These are phyloP conservation scores for Penicillium sp. DNA, from an alignment of 2,329 filamentous ascomycete species.

Conservation along the genomic window DNA sequence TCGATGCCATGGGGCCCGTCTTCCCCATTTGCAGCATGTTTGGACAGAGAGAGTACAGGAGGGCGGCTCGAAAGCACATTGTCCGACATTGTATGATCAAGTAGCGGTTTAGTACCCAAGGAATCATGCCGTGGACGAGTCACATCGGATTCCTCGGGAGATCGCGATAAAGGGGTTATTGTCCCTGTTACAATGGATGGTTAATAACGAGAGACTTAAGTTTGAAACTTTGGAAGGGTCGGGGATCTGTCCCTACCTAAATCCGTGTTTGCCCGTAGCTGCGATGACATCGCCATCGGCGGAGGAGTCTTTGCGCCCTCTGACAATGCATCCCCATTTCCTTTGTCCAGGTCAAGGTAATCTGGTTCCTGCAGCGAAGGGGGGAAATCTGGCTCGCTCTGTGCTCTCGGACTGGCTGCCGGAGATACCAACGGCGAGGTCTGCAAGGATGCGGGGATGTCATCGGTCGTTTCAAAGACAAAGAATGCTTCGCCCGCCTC, in stretches of 20 bases:
- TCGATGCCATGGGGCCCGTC: slow-evolving; percentile 17
- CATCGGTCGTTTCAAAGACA: slow-evolving; percentile 91
- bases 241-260: slow-evolving; percentile 35
- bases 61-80: slow-evolving; percentile 50
- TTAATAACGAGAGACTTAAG: background rate
- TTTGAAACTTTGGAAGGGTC: background rate
- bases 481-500: slow-evolving; percentile 98
- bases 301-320: slow-evolving; percentile 26
- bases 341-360: slow-evolving; percentile 47
- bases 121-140: slow-evolving; percentile 27
- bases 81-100: slow-evolving; percentile 56
- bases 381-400: slow-evolving; percentile 31
- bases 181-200: slow-evolving; percentile 26
- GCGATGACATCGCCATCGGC: slow-evolving; percentile 29
- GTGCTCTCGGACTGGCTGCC: slow-evolving; percentile 67
- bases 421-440: slow-evolving; percentile 93
- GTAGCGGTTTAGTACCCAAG: slow-evolving; percentile 36
- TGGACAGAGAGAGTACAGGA: slow-evolving; percentile 17
- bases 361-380: slow-evolving; percentile 49
- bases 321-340: slow-evolving; percentile 17
- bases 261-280: slow-evolving; percentile 47
- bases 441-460: slow-evolving; percentile 88
- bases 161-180: slow-evolving; percentile 42
- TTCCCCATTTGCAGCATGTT: slow-evolving; percentile 9
- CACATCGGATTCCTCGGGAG: slow-evolving; percentile 33